Evolutionary conservation across 2,329 filamentous ascomycete genomes (phyloP), one percentile per base, ranked within the genome.

Genomic region (Cercospora sojina): DNA sequence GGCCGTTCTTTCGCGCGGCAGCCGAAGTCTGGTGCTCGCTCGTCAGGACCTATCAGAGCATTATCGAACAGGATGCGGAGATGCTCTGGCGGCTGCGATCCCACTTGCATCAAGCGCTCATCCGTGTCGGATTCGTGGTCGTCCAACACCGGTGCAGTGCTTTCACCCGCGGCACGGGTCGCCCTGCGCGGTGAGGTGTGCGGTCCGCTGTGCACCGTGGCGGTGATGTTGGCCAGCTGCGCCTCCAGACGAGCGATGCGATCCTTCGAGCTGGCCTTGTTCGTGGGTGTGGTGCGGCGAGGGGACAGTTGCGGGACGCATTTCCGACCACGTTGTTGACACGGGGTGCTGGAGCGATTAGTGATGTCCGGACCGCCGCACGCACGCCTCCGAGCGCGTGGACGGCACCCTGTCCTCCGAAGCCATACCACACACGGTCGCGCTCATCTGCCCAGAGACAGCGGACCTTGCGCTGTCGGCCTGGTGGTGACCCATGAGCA

Each of bases 61-160:
- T 77, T 76, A 41, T 77, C 72, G 64, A 77, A 77, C 9, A 77
- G 69, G 29, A 73, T 72, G 43, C 69, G 71, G 1, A 77, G 62
- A 64, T 77, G 75, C 8, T 71, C 66, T 29, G 76, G 76, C 41
- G 60, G 47, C 25, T 31, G 60, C 1, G 35, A 53, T 6, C 29
- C 29, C 49, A 51, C 51, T 9, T 27, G 20, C 32, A 57, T 63
- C 7, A 20, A 27, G 9, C 32, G 60, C 53, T 57, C 60, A 8
- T 67, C 64, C 18, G 53, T 23, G 12, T 66, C 56, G n/a, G 59
- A 62, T 9, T 62, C 64, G 20, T 41, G 32, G 3, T 66, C 64
- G 13, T 60, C 49, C 13, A 62, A 27, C 6, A 35, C 59, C 13
- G 59, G 29, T 13, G 27, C 27, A 25, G 59, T 29, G 5, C 38